Conservation (phyloP, 192 early-diverging fungal species). For the Linnemannia zychae region DNA sequence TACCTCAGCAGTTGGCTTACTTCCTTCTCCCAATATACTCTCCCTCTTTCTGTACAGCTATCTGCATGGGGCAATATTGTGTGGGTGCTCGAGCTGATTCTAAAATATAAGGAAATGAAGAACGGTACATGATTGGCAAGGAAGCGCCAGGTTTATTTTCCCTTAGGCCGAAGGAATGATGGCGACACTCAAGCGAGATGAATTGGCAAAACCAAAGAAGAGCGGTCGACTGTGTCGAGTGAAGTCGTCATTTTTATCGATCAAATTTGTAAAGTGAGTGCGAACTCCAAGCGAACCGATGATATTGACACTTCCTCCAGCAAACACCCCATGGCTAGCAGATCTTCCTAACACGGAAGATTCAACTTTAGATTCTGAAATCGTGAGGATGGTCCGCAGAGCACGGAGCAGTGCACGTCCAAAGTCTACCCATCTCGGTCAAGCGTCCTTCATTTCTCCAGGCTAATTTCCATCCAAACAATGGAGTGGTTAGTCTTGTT, state of each 20-base stretch:
- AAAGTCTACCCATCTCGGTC: background rate
- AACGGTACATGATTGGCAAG: background rate
- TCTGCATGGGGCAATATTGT: background rate
- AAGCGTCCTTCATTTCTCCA: background rate
- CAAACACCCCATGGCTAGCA: background rate
- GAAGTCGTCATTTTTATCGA: background rate
- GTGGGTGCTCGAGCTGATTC: background rate
- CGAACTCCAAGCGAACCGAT: background rate
- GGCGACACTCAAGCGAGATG: constrained; percentile 3
- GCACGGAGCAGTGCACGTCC: background rate
- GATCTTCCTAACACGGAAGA: background rate
- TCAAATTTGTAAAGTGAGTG: background rate
- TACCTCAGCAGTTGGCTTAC: background rate
- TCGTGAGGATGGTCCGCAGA: background rate
- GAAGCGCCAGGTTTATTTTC: background rate
- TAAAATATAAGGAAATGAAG: background rate
- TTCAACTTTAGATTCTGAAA: background rate
- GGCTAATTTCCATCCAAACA: background rate
- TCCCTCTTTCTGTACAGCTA: background rate
- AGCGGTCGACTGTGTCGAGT: background rate
- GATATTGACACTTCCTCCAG: background rate
- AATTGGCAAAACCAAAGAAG: background rate
- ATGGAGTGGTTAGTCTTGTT: background rate
- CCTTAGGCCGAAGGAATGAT: background rate
- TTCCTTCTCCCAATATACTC: background rate